Base-by-base conservation (phyloP, 2,329 filamentous ascomycete species). In the Polytolypa hystricis region DNA sequence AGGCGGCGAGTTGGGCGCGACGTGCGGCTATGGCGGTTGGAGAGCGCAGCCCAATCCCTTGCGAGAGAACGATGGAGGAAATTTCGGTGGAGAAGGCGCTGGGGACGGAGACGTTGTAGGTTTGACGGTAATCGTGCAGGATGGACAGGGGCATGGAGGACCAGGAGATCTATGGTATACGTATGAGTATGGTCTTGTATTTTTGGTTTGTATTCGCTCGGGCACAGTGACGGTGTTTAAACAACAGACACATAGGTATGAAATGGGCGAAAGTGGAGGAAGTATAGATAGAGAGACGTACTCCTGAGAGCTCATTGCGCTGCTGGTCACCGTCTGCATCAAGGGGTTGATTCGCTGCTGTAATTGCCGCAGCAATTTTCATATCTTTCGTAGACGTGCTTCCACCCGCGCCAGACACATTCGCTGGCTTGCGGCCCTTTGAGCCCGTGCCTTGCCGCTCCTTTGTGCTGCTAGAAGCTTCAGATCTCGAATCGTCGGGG, bases 101-200 rank as follows among this genome's bases (percentile, higher is more conserved):
- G 16, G 64, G 59, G n/a, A 56, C 60, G 35, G 59, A 47, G 21
- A 69, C 55, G 46, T 60, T 64, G 46, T 67, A 62, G 46, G 60
- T 59, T 40, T 67, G 61, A 39, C 65, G 60, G 50, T 69, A 69
- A 42, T 62, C 57, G 47, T 68, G 62, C 31, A 69, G 63, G 44
- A 65, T 55, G 11, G 60, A 54, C 44, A 62, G 54, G 20, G 62
- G 56, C 47, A 66, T 57, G 23, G 56, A 53, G 30, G 59, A 48
- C 64, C 64, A 67, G 36, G 57, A 47, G 40, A 66, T 60, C 64
- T 66, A 42, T 41, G 11, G 42, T 46, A 43, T 43, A 28, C 8
- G 38, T 40, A 25, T 25, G n/a, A 14, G 8, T 17, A 33, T 23
- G 29, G 11, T 27, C 23, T 17, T 31, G 19, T n/a, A 10, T 12